phyloP scores from a whole-genome alignment of 2,329 filamentous ascomycete species.

The Paracoccidioides brasiliensis region DNA sequence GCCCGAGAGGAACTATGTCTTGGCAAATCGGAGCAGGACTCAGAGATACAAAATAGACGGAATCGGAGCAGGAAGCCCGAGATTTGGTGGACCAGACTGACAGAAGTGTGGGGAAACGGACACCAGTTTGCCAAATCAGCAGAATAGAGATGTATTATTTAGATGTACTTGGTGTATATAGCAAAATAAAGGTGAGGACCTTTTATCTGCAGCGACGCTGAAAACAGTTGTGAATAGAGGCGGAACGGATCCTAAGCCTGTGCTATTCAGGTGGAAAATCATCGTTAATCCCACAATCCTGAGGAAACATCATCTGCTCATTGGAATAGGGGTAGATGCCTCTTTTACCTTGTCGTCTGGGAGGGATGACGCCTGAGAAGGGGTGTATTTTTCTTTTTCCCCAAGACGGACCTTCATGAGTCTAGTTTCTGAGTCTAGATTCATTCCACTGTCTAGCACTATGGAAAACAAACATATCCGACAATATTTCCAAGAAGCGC shows the following conservation, averaged over 20 bases:
- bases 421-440: no score
- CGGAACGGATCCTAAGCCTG: constrained; percentile 11
- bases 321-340: background rate
- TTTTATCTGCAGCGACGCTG: background rate
- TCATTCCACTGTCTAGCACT: no score
- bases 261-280: constrained; percentile 29
- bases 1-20: background rate
- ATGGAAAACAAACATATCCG: no score
- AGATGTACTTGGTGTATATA: background rate
- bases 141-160: background rate
- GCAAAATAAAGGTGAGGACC: background rate
- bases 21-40: background rate
- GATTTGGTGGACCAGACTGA: background rate
- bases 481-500: no score
- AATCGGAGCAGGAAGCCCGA: background rate
- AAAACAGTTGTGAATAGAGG: background rate
- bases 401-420: no score
- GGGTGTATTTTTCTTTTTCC: no score
- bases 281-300: constrained; percentile 3
- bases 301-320: constrained; percentile 6
- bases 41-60: background rate
- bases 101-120: background rate
- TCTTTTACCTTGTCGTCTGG: background rate
- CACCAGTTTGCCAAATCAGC: background rate
- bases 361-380: no score